phyloP scores from a whole-genome alignment of 495 filamentous ascomycete species.

The Penicillium subrubescens region DNA sequence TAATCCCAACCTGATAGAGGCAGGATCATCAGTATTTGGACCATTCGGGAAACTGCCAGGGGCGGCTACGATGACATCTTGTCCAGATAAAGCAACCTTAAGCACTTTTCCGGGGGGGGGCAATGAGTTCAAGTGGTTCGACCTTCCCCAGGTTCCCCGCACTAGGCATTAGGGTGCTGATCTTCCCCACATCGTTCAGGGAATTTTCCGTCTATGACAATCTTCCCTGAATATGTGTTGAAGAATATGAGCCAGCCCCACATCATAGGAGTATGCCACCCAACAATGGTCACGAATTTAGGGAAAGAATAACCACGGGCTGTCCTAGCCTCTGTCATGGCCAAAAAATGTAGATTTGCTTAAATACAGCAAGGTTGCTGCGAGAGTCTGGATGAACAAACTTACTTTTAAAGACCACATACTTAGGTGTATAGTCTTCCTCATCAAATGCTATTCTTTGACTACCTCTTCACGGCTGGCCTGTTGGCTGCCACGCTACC shows the following conservation, averaged over 20 bases:
- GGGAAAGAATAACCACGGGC: not conserved
- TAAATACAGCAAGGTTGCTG: not conserved
- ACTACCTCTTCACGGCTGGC: not conserved
- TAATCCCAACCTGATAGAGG: not conserved
- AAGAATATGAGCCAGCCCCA: not conserved
- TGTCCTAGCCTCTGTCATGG: not conserved
- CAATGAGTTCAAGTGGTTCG: not conserved
- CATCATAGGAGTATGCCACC: not conserved
- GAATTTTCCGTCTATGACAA: not conserved
- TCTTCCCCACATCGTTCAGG: not conserved
- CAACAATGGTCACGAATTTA: not conserved
- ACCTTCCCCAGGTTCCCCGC: not conserved
- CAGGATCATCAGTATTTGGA: not conserved
- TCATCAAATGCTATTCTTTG: not conserved
- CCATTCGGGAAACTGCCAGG: not conserved
- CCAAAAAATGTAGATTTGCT: not conserved
- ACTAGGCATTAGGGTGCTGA: not conserved
- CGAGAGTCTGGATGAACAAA: not conserved
- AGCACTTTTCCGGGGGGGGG: not conserved
- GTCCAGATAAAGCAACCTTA: not conserved
- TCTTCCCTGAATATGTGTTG: not conserved
- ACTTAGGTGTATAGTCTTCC: not conserved
- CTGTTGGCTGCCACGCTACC: not conserved
- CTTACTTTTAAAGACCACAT: not conserved
- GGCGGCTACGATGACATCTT: not conserved